Evolutionary conservation across 768 basidiomycete genomes (phyloP).

Genomic region (Kwoniella sp.): DNA sequence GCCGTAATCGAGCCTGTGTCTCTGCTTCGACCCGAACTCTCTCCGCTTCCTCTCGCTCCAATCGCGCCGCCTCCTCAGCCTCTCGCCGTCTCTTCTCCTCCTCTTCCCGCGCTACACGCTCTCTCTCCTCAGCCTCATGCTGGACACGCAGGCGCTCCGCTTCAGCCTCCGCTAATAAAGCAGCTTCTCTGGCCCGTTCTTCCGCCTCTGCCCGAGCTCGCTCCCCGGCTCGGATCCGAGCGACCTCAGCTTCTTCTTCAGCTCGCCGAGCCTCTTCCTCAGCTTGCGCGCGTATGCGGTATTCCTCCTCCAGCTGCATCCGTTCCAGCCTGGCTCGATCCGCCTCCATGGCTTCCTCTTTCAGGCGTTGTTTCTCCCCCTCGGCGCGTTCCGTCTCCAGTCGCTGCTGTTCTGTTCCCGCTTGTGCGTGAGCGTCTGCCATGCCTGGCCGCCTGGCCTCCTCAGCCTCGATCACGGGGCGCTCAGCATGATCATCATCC

Average conservation of each 20-base stretch:
- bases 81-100: conserved; percentile 6
- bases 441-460: conserved; percentile 1
- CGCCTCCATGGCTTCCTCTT: conserved; percentile 11
- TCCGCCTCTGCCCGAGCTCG: conserved; percentile 2
- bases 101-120: conserved; percentile 6
- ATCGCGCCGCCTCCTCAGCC: conserved; percentile 7
- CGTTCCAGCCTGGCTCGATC: conserved; percentile 3
- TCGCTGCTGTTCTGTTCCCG: conserved; percentile 4
- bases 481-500: conserved; percentile 5
- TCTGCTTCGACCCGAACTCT: conserved; percentile 1
- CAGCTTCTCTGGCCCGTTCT: conserved; percentile 4
- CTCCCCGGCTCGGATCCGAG: conserved; percentile 1
- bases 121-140: conserved; percentile 11
- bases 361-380: neutral
- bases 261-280: conserved; percentile 7
- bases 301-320: conserved; percentile 7
- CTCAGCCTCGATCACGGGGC: conserved; percentile 8
- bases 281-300: conserved; percentile 3
- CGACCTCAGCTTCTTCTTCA: conserved; percentile 7
- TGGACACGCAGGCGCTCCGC: no score
- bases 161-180: neutral
- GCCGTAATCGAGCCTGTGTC: conserved; percentile 1
- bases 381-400: conserved; percentile 7
- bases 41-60: conserved; percentile 13
- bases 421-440: conserved; percentile 1